Evolutionary conservation across 192 early-diverging fungal genomes (phyloP).

Genomic region (Obelidium mucronatum): DNA sequence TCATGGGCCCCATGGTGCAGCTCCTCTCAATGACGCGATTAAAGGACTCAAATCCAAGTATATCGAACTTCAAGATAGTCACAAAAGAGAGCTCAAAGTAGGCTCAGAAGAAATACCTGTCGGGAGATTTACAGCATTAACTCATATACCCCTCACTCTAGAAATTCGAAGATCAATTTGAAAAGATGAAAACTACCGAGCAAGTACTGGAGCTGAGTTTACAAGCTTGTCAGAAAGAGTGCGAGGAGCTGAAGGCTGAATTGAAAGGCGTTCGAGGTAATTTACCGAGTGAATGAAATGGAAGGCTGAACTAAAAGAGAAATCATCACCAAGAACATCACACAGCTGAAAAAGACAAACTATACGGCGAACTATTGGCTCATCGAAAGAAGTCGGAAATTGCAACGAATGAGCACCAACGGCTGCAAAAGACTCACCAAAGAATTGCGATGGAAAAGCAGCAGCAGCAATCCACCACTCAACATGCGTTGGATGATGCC

Average conservation of each 20-base stretch:
- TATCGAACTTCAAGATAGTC: slow-evolving; percentile 58
- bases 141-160: neutral
- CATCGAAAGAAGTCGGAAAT: slow-evolving; percentile 45
- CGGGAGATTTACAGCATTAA: neutral
- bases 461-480: slow-evolving; percentile 9
- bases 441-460: slow-evolving; percentile 46
- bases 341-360: slow-evolving; percentile 51
- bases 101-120: neutral
- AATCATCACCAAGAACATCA: slow-evolving; percentile 32
- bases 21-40: slow-evolving; percentile 57
- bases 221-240: slow-evolving; percentile 30
- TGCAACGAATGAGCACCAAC: slow-evolving; percentile 30
- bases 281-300: too few species aligned
- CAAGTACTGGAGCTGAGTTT: slow-evolving; percentile 32
- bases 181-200: slow-evolving; percentile 32
- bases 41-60: slow-evolving; percentile 56
- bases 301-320: neutral
- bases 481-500: slow-evolving; percentile 33
- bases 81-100: slow-evolving; percentile 57
- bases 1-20: slow-evolving; percentile 12
- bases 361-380: slow-evolving; percentile 52
- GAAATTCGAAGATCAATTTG: slow-evolving; percentile 36
- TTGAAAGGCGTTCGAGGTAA: slow-evolving; percentile 23
- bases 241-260: slow-evolving; percentile 22
- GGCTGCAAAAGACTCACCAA: slow-evolving; percentile 44